Percentiles rank a stretch among this genome's conserved stretches.
Evolutionary conservation across 1,284 basidiomycete genomes (phyloP).

Genomic region (Tremellales sp.): DNA sequence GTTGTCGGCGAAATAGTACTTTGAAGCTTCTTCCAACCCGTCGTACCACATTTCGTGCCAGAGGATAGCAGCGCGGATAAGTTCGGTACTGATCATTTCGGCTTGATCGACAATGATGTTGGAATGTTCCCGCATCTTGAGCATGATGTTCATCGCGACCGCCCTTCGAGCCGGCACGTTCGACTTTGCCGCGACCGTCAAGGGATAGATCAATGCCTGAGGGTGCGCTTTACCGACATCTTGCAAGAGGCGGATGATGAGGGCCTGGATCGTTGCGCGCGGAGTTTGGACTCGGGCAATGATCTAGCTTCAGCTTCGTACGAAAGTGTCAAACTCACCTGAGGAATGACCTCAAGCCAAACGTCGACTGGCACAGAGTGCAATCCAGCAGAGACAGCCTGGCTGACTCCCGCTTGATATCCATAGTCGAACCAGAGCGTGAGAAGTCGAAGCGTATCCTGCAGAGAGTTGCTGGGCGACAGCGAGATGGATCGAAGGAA

Average conservation of each 20-base stretch:
- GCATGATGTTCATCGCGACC: slow-evolving; percentile 85
- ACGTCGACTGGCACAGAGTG: slow-evolving; percentile 90
- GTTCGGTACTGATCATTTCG: slow-evolving; percentile 83
- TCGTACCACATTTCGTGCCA: slow-evolving; percentile 99
- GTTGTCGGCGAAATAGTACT: slow-evolving; percentile 95
- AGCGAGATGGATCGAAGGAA: slow-evolving; percentile 95
- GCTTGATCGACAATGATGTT: slow-evolving; percentile 88
- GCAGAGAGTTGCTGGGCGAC: slow-evolving; percentile 84
- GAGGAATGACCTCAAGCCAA: slow-evolving; percentile 98
- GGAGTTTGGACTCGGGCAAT: slow-evolving; percentile 98
- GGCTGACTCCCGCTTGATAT: slow-evolving; percentile 81
- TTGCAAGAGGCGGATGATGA: slow-evolving; percentile 84
- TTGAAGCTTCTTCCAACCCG: slow-evolving; percentile 94
- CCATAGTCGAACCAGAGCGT: slow-evolving; percentile 99
- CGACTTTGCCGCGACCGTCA: slow-evolving; percentile 98
- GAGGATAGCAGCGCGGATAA: slow-evolving; percentile 95
- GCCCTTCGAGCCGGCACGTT: slow-evolving; percentile 77
- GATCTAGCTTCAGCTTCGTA: slow-evolving; percentile 57
- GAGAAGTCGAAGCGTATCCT: slow-evolving; percentile 88
- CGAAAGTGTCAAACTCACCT: slow-evolving; percentile 54
- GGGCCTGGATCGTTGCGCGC: slow-evolving; percentile 75
- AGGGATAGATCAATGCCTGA: slow-evolving; percentile 93
- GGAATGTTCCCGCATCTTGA: slow-evolving; percentile 91
- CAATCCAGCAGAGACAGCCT: slow-evolving; percentile 86
- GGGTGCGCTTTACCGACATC: slow-evolving; percentile 96